Evolutionary conservation across 2,329 filamentous ascomycete species (phyloP).

Genomic region (Fusarium miscanthi): DNA sequence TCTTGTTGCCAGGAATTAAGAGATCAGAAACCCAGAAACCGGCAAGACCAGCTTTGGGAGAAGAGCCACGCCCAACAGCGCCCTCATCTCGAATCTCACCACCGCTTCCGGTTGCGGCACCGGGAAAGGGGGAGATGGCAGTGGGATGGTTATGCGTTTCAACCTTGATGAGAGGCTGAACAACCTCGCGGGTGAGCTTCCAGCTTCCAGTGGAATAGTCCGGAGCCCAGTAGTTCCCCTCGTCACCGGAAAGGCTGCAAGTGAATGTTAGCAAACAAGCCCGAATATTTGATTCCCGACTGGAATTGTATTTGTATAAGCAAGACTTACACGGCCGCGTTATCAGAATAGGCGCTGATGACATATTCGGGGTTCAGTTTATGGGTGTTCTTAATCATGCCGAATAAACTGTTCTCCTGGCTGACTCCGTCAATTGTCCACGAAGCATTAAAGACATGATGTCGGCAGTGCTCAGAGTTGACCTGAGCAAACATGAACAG

Average conservation of each 20-base stretch:
- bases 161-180: conserved; percentile 92
- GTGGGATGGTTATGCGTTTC: conserved; percentile 99
- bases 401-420: conserved; percentile 86
- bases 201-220: conserved; percentile 88
- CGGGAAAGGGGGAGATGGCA: conserved; percentile 91
- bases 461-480: conserved; percentile 91
- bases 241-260: conserved; percentile 51
- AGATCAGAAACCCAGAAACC: conserved; percentile 97
- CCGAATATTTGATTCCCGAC: background rate
- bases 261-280: conserved; percentile 1
- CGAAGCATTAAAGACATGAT: conserved; percentile 95
- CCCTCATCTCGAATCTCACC: conserved; percentile 97
- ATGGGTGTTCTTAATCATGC: conserved; percentile 97
- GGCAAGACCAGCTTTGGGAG: conserved; percentile 88
- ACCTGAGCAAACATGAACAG: conserved; percentile 99
- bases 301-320: conserved; percentile 14
- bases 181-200: conserved; percentile 85
- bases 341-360: conserved; percentile 97
- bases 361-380: conserved; percentile 82
- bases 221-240: conserved; percentile 78
- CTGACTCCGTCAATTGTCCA: conserved; percentile 92
- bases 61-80: conserved; percentile 90
- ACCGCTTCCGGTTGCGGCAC: conserved; percentile 93
- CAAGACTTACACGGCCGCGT: conserved; percentile 79
- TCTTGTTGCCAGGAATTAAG: conserved; percentile 82